A percentile compares a stretch with the other conserved stretches of the same genome.
These are phyloP conservation scores for Eucalyptus paniculata DNA, from an alignment of 345 rosid species.

Conservation along the genomic window DNA sequence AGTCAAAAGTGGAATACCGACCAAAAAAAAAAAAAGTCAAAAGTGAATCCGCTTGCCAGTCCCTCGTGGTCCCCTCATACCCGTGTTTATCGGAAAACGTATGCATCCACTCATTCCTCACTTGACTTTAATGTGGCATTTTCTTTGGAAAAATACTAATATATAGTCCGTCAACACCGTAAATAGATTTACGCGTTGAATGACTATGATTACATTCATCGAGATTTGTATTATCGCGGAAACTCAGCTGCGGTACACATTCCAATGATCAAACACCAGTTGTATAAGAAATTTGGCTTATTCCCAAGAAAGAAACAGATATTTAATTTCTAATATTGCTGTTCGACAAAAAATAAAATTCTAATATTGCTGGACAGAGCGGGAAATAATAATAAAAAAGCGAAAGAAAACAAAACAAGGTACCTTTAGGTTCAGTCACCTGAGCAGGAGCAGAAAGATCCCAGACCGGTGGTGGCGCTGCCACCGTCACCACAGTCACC, in stretches of 20 bases:
- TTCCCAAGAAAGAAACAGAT: not conserved
- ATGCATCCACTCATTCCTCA: too few relatives aligned
- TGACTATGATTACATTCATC: too few relatives aligned
- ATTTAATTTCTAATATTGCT: too few relatives aligned
- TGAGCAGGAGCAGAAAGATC: not conserved
- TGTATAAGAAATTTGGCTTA: not conserved
- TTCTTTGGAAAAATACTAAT: too few relatives aligned
- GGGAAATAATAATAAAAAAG: not conserved
- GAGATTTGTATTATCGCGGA: too few relatives aligned
- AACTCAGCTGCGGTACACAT: too few relatives aligned
- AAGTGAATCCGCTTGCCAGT: not conserved
- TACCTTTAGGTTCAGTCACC: not conserved
- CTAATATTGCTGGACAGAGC: not conserved
- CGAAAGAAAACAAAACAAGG: not conserved
- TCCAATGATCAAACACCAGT: not conserved
- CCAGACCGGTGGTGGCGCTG: not conserved
- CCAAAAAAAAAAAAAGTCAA: not conserved
- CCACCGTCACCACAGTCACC: not conserved
- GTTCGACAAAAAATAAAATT: too few relatives aligned
- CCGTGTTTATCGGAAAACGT: not conserved
- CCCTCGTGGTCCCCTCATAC: not conserved
- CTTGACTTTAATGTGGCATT: not conserved
- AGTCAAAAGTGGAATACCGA: not conserved
- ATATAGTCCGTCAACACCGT: not conserved
- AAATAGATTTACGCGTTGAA: rapidly evolving